Conservation (phyloP, 2,329 filamentous ascomycete genomes). For the Calonectria henricotiae region DNA sequence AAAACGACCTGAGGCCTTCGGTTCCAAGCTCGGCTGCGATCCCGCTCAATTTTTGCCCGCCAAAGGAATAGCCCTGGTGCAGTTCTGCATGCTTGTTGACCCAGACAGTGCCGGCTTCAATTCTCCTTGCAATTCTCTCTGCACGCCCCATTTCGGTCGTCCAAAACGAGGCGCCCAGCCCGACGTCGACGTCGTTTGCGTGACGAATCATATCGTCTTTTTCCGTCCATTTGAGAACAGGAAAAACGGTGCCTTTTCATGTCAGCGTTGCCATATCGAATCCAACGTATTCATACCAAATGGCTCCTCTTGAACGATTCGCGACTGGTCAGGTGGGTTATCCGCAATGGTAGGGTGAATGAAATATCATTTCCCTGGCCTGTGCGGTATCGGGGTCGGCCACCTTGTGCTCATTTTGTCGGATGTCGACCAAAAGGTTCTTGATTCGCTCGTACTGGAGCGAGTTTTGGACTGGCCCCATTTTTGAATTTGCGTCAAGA, state of each 20-base stretch:
- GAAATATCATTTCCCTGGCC: constrained; percentile 19
- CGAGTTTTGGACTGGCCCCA: constrained; percentile 74
- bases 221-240: constrained; percentile 7
- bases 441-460: constrained; percentile 65
- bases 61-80: constrained; percentile 5
- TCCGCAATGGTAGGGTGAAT: constrained; percentile 21
- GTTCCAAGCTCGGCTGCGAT: constrained; percentile 16
- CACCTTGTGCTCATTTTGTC: neutral
- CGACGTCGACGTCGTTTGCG: constrained; percentile 14
- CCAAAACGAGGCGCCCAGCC: constrained; percentile 21
- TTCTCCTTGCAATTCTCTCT: constrained; percentile 3
- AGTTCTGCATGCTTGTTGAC: constrained; percentile 17
- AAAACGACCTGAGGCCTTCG: neutral
- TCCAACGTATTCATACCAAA: constrained; percentile 10
- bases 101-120: constrained; percentile 22
- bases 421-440: neutral
- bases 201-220: constrained; percentile 13
- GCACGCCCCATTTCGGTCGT: constrained; percentile 6
- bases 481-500: neutral
- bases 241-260: neutral
- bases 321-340: constrained; percentile 13
- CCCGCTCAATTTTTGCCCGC: constrained; percentile 22
- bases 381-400: neutral
- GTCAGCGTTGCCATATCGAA: neutral
- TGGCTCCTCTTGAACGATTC: constrained; percentile 14